A percentile compares a stretch with the other conserved stretches of the same genome.
Evolutionary conservation across 164 flowering plant species (phyloP).

Genomic region (Stephania japonica): DNA sequence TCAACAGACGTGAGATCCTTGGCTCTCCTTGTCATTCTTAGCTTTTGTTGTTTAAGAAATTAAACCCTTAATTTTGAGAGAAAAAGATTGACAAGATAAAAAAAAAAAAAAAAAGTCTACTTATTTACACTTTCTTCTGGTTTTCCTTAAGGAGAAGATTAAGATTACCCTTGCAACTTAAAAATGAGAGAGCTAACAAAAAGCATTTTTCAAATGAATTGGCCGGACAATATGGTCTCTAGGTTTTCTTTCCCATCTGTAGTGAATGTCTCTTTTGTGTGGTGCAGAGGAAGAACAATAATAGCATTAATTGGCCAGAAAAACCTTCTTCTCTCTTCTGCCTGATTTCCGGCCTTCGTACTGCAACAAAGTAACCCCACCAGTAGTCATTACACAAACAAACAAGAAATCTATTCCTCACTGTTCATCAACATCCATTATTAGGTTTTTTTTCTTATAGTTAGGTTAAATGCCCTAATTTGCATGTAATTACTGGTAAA

Average conservation of each 20-base stretch:
- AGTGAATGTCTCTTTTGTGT: slow-evolving; percentile 3
- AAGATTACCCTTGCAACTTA: no score
- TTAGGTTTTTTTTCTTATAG: background rate
- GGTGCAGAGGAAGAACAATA: slow-evolving; percentile 7
- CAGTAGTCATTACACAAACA: background rate
- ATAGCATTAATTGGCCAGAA: slow-evolving; percentile 5
- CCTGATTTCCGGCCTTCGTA: slow-evolving; percentile 5
- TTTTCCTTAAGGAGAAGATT: no score
- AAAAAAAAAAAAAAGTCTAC: no score
- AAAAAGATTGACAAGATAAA: background rate
- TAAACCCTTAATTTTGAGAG: background rate
- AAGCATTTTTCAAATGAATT: background rate
- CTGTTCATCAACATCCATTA: background rate
- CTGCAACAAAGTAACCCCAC: background rate
- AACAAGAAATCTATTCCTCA: background rate
- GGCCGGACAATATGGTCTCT: slow-evolving; percentile 4
- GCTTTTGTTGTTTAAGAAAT: background rate
- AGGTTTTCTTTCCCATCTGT: background rate
- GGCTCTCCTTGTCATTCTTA: background rate
- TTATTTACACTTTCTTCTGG: no score
- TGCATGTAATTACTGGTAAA: background rate
- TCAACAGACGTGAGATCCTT: slow-evolving; percentile 61
- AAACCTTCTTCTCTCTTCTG: background rate
- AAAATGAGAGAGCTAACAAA: background rate
- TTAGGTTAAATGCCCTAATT: background rate